These are phyloP conservation scores for Phytopythium mirpurense DNA, from an alignment of 352 stramenopile genomes.

Conservation along the genomic window DNA sequence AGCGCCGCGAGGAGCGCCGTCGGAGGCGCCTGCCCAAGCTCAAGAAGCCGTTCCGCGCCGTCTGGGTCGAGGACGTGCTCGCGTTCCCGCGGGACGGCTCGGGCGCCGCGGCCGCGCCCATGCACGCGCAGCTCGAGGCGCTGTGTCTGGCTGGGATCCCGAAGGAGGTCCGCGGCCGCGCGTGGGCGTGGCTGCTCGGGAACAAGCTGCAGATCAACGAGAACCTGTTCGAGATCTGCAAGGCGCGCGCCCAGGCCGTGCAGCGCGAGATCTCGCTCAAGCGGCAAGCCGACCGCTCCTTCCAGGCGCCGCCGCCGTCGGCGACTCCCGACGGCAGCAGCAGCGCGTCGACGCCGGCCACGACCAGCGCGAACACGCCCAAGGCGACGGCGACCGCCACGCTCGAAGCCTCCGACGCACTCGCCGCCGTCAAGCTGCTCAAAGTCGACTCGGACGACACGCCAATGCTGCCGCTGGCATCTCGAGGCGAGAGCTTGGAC, in stretches of 20 bases:
- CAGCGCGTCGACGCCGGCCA: not conserved
- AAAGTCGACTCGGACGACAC: constrained; percentile 10
- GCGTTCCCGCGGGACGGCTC: constrained; percentile 21
- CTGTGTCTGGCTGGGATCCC: constrained; percentile 80
- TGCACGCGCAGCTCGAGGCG: constrained; percentile 32
- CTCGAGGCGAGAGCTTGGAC: constrained; percentile 2
- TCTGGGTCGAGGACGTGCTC: constrained; percentile 73
- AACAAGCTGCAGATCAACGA: constrained; percentile 85
- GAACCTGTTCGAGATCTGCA: constrained; percentile 82
- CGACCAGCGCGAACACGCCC: not conserved
- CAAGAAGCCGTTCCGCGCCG: constrained; percentile 68
- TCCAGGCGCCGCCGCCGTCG: constrained; percentile 2
- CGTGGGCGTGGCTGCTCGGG: constrained; percentile 74
- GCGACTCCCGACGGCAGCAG: not conserved
- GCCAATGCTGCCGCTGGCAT: constrained; percentile 4
- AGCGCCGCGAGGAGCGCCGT: constrained; percentile 55
- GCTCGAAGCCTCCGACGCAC: not conserved
- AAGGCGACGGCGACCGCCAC: not conserved
- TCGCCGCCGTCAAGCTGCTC: not conserved
- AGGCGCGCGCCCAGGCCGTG: constrained; percentile 63
- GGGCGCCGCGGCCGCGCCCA: not conserved
- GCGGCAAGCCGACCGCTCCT: constrained; percentile 38
- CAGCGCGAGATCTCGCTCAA: constrained; percentile 72
- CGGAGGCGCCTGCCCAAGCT: constrained; percentile 55
- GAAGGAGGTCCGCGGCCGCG: constrained; percentile 76